Base-by-base conservation (phyloP, 2,329 filamentous ascomycete species). In the Colletotrichum eleusines region DNA sequence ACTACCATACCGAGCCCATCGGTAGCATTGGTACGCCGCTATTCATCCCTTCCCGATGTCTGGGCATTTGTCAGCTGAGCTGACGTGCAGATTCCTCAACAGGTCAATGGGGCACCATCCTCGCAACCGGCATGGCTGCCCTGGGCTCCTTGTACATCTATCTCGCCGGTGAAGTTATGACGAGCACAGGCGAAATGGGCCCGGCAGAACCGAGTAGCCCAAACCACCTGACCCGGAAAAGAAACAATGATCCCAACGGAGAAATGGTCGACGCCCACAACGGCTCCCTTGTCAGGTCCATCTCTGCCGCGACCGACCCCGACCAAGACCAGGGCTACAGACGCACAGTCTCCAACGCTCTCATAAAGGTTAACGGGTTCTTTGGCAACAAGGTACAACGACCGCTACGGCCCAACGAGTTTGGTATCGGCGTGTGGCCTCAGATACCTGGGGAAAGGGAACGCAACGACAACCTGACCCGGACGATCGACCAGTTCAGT, bases 1-100 rank as follows among this genome's bases (percentile, higher is more conserved):
- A 73, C 0, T 90, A 87, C 69, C 84, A 90, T 71, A 91, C 88
- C 0, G 90, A 92, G 71, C 88, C 89, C 0, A 87, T 92, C 63
- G 81, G 82, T 6, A 90, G 86, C 72, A 83, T 92, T 59, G 89
- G 88, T 89, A 78, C 73, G 84, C 79, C 5, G 5, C 6, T 20
- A 2, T 12, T 26, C n/a, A n/a, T n/a, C 23, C 26, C 46, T 60
- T 11, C 40, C 20, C 11, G 20, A 5, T 11, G 42, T 44, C 18
- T 26, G 18, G 35, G 20, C 16, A 16, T 33, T 69, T 31, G 7
- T 12, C 14, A 26, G n/a, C 26, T 3, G n/a, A 40, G 20, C 31
- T 20, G 20, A 40, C 53, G 12, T 46, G 51, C 35, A 5, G 57
- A n/a, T 14, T 69, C 48, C 9, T 35, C 0, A 42, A 3, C 63